phyloP scores from a whole-genome alignment of 805 yeast species.

The Wickerhamomyces strasburgensis region DNA sequence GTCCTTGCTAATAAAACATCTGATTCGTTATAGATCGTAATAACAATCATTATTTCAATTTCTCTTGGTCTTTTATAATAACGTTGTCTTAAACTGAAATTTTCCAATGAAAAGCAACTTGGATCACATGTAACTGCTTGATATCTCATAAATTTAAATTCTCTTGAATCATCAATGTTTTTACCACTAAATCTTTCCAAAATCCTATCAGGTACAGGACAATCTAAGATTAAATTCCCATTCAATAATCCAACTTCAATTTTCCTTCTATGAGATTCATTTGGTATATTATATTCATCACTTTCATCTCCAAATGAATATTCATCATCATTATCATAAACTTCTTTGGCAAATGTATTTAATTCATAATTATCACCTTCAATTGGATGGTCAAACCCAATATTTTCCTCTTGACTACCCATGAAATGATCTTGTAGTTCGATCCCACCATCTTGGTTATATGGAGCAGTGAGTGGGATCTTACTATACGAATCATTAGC shows the following conservation, averaged over 20 bases:
- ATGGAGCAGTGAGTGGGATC: slow-evolving; percentile 5
- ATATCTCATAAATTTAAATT: slow-evolving; percentile 84
- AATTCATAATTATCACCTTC: slow-evolving; percentile 25
- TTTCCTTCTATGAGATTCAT: slow-evolving; percentile 39
- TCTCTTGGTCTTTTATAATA: slow-evolving; percentile 72
- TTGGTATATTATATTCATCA: slow-evolving; percentile 34
- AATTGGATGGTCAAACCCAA: slow-evolving; percentile 25
- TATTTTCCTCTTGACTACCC: slow-evolving; percentile 32
- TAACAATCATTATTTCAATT: slow-evolving; percentile 80
- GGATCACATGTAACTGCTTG: slow-evolving; percentile 96
- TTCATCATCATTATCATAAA: slow-evolving; percentile 11
- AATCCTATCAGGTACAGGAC: slow-evolving; percentile 76
- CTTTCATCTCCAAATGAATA: slow-evolving; percentile 33
- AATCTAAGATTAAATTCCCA: slow-evolving; percentile 83
- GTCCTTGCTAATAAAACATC: slow-evolving; percentile 81
- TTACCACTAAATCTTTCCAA: slow-evolving; percentile 43
- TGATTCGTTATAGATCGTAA: slow-evolving; percentile 88
- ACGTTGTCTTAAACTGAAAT: slow-evolving; percentile 79
- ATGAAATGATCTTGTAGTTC: slow-evolving; percentile 11
- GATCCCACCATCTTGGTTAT: slow-evolving; percentile 1
- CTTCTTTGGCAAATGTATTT: slow-evolving; percentile 20
- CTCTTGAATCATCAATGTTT: slow-evolving; percentile 42
- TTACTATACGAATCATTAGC: slow-evolving; percentile 6
- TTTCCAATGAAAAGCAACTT: slow-evolving; percentile 49
- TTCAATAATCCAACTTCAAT: slow-evolving; percentile 32